Conservation (phyloP, 1,284 basidiomycete genomes). For the Ustilago crameri region DNA sequence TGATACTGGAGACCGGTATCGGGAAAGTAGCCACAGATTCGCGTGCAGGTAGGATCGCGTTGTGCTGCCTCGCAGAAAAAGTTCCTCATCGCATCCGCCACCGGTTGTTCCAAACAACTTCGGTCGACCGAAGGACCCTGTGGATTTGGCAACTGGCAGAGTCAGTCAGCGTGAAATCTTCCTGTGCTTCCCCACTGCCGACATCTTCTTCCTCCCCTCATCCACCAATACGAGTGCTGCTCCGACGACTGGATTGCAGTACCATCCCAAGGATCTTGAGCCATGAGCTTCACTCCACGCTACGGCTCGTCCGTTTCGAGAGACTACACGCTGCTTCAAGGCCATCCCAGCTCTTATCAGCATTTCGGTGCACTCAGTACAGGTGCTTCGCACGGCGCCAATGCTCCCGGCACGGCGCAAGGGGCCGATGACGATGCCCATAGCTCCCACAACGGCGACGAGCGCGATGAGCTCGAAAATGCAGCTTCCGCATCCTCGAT, state of each 20-base stretch:
- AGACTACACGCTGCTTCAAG: conserved; percentile 48
- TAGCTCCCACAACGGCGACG: conserved; percentile 13
- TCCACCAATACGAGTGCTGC: neutral
- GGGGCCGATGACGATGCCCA: conserved; percentile 8
- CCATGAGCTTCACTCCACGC: conserved; percentile 49
- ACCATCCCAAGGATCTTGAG: neutral
- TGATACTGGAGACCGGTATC: too few relatives aligned
- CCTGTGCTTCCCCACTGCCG: neutral
- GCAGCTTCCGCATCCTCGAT: conserved; percentile 26
- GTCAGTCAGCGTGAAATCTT: too few relatives aligned
- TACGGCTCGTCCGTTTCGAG: conserved; percentile 50
- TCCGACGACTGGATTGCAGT: neutral
- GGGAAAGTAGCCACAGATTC: too few relatives aligned
- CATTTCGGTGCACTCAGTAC: conserved; percentile 35
- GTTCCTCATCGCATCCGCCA: too few relatives aligned
- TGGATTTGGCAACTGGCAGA: too few relatives aligned
- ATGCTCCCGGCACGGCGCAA: neutral
- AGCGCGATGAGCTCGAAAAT: conserved; percentile 9
- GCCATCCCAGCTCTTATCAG: conserved; percentile 45
- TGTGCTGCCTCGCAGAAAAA: too few relatives aligned
- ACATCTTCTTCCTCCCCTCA: neutral
- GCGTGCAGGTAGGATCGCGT: too few relatives aligned
- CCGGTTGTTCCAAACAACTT: too few relatives aligned
- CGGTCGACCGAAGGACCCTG: too few relatives aligned
- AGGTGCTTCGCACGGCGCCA: conserved; percentile 7